phyloP scores from a whole-genome alignment of 495 filamentous ascomycete species.

The Cladorrhinum samala region DNA sequence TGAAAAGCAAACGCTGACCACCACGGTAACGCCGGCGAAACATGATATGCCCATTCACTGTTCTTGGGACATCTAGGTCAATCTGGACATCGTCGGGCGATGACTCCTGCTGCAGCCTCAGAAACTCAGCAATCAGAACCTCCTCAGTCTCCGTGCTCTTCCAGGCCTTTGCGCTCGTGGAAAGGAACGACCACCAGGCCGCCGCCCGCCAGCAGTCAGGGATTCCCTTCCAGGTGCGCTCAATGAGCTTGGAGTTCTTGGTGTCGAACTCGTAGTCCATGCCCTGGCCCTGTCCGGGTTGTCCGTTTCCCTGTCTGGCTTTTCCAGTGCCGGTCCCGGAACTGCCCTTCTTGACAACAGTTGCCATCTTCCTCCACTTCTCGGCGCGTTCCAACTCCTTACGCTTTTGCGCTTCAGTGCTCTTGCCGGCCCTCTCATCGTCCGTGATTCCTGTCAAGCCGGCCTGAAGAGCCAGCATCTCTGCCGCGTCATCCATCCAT shows the following conservation, averaged over 20 bases:
- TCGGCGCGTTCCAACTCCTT: conserved; percentile 82
- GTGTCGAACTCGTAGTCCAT: conserved; percentile 89
- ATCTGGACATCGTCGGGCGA: conserved; percentile 95
- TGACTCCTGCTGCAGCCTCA: conserved; percentile 60
- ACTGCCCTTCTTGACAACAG: conserved; percentile 40
- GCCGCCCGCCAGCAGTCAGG: conserved; percentile 91
- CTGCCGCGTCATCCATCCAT: conserved; percentile 75
- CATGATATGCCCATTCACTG: conserved; percentile 96
- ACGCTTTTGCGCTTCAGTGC: conserved; percentile 54
- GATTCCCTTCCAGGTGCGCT: conserved; percentile 95
- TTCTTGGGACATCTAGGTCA: conserved; percentile 92
- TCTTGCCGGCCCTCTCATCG: conserved; percentile 52
- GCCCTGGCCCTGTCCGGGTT: conserved; percentile 68
- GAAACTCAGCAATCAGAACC: conserved; percentile 62
- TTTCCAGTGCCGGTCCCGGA: not conserved
- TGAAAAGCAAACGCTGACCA: conserved; percentile 86
- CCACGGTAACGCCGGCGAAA: conserved; percentile 87
- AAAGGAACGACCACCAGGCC: conserved; percentile 92
- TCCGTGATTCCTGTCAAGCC: conserved; percentile 58
- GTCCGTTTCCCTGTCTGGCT: conserved; percentile 5
- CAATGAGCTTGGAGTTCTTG: conserved; percentile 75
- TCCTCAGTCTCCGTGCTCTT: conserved; percentile 57
- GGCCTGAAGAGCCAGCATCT: conserved; percentile 79
- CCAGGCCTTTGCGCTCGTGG: conserved; percentile 66
- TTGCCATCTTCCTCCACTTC: conserved; percentile 98